These are phyloP conservation scores for Cyberlindnera xylosilytica DNA, from an alignment of 805 yeast species.

Conservation along the genomic window DNA sequence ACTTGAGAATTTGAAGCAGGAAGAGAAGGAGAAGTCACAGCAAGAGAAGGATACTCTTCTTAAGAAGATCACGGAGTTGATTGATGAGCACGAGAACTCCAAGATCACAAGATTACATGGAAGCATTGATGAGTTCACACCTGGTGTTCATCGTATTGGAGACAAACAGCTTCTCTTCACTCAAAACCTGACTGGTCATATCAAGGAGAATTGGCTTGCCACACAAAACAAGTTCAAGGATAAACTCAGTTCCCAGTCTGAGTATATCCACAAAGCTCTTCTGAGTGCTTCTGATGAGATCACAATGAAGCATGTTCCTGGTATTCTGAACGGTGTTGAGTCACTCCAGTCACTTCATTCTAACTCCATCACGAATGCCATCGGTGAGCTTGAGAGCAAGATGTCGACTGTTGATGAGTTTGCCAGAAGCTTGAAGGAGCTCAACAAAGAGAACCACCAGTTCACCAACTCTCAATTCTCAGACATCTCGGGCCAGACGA, in stretches of 20 bases:
- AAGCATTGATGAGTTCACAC: slow-evolving; percentile 6
- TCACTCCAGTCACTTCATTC: slow-evolving; percentile 11
- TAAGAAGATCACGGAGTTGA: slow-evolving; percentile 9
- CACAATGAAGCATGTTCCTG: slow-evolving; percentile 15
- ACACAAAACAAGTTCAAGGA: slow-evolving; percentile 16
- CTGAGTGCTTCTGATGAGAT: slow-evolving; percentile 14
- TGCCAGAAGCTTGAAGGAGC: slow-evolving; percentile 10
- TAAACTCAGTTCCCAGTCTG: slow-evolving; percentile 3
- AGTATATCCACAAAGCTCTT: neutral
- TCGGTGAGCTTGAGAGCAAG: slow-evolving; percentile 7
- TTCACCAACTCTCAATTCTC: slow-evolving; percentile 17
- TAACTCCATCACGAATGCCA: neutral
- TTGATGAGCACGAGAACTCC: slow-evolving; percentile 11
- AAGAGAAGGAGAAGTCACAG: slow-evolving; percentile 7
- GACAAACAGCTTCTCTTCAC: slow-evolving; percentile 16
- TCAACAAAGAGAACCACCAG: slow-evolving; percentile 14
- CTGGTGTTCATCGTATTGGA: slow-evolving; percentile 10
- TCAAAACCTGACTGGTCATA: slow-evolving; percentile 12
- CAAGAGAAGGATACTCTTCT: slow-evolving; percentile 10
- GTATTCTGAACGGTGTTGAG: slow-evolving; percentile 18
- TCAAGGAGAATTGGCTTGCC: slow-evolving; percentile 16
- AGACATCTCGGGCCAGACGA: slow-evolving; percentile 12
- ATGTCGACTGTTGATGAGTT: slow-evolving; percentile 13
- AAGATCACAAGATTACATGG: slow-evolving; percentile 8
- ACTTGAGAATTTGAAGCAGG: slow-evolving; percentile 10